Percentiles rank a stretch among this genome's conserved stretches.
These are phyloP conservation scores for Trametes gibbosa DNA, from an alignment of 768 basidiomycete species.

Conservation along the genomic window DNA sequence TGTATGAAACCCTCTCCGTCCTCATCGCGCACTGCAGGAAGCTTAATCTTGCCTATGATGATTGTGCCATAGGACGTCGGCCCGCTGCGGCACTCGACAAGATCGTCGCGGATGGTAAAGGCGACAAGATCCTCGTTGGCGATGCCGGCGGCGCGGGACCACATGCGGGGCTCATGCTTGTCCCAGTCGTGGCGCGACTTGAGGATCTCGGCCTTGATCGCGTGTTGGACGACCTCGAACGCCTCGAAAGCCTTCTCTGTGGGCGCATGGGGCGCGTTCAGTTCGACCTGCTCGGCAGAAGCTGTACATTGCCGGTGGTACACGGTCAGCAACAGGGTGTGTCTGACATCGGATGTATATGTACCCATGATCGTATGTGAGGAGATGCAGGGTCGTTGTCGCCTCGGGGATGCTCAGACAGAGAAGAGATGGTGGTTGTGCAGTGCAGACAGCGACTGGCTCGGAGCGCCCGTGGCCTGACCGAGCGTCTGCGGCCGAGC, in stretches of 20 bases:
- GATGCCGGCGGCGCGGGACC: constrained; percentile 54
- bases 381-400: no score
- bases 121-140: constrained; percentile 49
- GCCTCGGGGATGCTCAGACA: no score
- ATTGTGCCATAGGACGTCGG: constrained; percentile 65
- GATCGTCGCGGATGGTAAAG: constrained; percentile 48
- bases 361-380: constrained; percentile 1
- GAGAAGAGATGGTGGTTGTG: not conserved
- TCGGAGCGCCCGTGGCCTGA: not conserved
- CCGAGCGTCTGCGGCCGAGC: no score
- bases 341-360: not conserved
- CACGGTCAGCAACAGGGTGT: not conserved
- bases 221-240: constrained; percentile 50
- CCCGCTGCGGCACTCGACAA: constrained; percentile 50
- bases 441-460: not conserved
- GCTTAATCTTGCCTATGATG: constrained; percentile 72
- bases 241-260: constrained; percentile 59
- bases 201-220: constrained; percentile 64
- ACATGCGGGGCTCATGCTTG: constrained; percentile 70
- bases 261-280: constrained; percentile 64
- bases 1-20: constrained; percentile 68
- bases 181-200: constrained; percentile 71
- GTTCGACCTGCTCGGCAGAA: constrained; percentile 44
- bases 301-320: not conserved
- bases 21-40: constrained; percentile 62